Conservation (phyloP, 1,284 basidiomycete genomes). For the Ganoderma meredithae region DNA sequence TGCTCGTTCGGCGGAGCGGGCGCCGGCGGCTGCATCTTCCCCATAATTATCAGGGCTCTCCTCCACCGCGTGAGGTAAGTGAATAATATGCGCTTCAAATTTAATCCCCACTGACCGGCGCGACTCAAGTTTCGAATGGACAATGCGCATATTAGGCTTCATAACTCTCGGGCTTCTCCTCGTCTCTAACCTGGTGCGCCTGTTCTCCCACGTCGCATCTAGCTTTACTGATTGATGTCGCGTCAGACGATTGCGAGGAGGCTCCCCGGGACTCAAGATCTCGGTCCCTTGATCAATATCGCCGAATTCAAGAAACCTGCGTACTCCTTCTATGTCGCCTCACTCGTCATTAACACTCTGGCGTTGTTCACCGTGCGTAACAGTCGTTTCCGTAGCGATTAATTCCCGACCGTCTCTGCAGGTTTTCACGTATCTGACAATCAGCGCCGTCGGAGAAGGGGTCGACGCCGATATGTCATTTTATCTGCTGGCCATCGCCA, state of each 20-base stretch:
- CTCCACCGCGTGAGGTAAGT: conserved; percentile 43
- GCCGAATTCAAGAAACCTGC: conserved; percentile 4
- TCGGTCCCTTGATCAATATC: not conserved
- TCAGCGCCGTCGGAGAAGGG: not conserved
- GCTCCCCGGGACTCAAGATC: not conserved
- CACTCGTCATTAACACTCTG: not conserved
- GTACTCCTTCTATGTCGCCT: not conserved
- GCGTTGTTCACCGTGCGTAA: not conserved
- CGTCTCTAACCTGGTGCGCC: conserved; percentile 48
- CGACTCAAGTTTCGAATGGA: conserved; percentile 46
- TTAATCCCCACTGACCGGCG: not conserved
- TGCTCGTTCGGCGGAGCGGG: conserved; percentile 48
- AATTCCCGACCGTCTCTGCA: not conserved
- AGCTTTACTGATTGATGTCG: not conserved
- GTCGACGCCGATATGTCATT: not conserved
- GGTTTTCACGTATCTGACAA: not conserved
- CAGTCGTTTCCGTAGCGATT: not conserved
- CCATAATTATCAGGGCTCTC: conserved; percentile 48
- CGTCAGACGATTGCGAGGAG: conserved; percentile 9
- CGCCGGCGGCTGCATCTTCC: conserved; percentile 52
- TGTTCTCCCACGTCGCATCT: not conserved
- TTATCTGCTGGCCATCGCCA: not conserved
- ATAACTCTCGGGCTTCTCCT: conserved; percentile 52
- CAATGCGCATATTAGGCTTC: conserved; percentile 63
- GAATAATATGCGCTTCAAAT: no score